Evolutionary conservation across 208 protist species (phyloP), one percentile per base, ranked within the genome.

Genomic region (Phytomonas francai): DNA sequence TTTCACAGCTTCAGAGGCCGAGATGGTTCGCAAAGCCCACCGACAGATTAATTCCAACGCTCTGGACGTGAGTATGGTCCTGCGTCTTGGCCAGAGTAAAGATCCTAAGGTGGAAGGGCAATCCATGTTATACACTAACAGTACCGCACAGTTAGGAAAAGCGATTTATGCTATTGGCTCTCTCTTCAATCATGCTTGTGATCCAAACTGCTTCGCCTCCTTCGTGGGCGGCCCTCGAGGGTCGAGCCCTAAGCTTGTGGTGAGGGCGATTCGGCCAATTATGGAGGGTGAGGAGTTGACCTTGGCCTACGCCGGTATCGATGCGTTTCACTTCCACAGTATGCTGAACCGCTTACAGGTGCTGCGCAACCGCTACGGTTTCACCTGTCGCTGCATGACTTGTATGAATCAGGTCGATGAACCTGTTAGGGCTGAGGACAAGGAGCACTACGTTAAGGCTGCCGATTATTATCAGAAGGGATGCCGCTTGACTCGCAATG

Each of bases 401-500:
- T 79, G 25, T 93, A 25, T 67, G 63, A 67, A 80, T 60, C 79
- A 91, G 60, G 80, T 87, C 27, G 91, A 96, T 62, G 87, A 96
- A 60, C 65, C 74, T 1, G 84, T 96, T 22, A 66, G 54, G 22
- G 57, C 69, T 31, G 71, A 80, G 32, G 83, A 88, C 34, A 89
- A 94, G 77, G 81, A 79, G 14, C 76, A 88, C 59, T 94, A 94
- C 70, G 77, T 96, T 58, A 77, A 92, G 72, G 84, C 87, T 8
- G 71, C 87, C 19, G 88, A 93, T 72, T 92, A 92, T 71, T 96
- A 96, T 67, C 91, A 96, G 67, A 96, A 96, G 63, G 91, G 91
- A 2, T 80, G 82, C 56, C 84, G 85, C 12, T 65, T 96, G 29
- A 81, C 93, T 19, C 85, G 87, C 32, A 87, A 96, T 68, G 79